Evolutionary conservation across 2,329 filamentous ascomycete genomes (phyloP).

Genomic region (Pseudopyrenochaeta lycopersici): DNA sequence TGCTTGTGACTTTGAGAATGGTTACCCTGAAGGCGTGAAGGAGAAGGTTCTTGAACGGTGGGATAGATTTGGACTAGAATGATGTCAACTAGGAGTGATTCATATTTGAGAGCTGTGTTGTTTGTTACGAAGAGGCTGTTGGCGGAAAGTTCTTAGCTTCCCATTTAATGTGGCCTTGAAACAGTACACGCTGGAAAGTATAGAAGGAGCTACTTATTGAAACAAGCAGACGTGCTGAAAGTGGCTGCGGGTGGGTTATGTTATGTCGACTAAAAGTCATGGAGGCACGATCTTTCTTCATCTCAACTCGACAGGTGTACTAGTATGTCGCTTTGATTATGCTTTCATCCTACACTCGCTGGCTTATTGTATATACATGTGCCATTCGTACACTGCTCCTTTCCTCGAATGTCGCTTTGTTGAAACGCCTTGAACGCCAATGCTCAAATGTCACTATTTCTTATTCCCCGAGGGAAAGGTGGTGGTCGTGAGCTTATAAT

Average conservation of each 20-base stretch:
- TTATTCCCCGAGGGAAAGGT: background rate
- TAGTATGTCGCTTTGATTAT: background rate
- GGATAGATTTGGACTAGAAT: conserved; percentile 3
- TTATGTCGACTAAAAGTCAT: too few species aligned
- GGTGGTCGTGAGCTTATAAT: conserved; percentile 32
- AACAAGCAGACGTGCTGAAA: too few species aligned
- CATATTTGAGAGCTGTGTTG: too few species aligned
- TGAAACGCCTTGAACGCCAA: conserved; percentile 14
- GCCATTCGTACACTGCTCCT: too few species aligned
- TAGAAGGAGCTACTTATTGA: too few species aligned
- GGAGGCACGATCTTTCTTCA: background rate
- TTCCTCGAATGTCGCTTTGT: background rate
- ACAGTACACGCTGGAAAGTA: too few species aligned
- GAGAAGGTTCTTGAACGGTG: conserved; percentile 3
- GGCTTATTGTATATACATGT: too few species aligned
- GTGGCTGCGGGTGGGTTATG: too few species aligned
- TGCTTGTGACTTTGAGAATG: conserved; percentile 1
- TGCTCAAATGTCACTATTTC: conserved; percentile 11
- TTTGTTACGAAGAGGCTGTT: too few species aligned
- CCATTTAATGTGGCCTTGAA: too few species aligned
- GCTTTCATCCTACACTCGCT: too few species aligned
- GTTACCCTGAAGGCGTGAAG: conserved; percentile 4
- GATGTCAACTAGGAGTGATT: conserved; percentile 3
- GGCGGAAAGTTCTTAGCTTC: too few species aligned
- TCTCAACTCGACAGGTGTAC: background rate